Percentiles rank a stretch among this genome's conserved stretches.
These are phyloP conservation scores for Candida oleophila DNA, from an alignment of 805 yeast species.

Conservation along the genomic window DNA sequence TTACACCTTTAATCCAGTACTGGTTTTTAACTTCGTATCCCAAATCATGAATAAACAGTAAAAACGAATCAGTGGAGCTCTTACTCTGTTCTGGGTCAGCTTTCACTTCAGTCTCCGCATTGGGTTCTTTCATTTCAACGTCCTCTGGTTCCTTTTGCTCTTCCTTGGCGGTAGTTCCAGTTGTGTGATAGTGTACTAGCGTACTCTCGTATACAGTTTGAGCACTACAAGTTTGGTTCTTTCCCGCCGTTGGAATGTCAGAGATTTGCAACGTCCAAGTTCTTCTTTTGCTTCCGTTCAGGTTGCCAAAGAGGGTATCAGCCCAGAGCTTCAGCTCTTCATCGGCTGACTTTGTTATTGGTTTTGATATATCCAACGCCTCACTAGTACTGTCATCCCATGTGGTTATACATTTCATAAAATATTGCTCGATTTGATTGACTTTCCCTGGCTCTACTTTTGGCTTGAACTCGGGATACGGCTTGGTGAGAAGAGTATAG, in stretches of 20 bases:
- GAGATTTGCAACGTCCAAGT: conserved; percentile 64
- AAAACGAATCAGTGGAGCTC: conserved; percentile 33
- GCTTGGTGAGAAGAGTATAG: conserved; percentile 50
- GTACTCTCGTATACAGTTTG: conserved; percentile 66
- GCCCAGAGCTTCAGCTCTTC: conserved; percentile 20
- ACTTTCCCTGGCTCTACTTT: conserved; percentile 55
- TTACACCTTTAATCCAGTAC: conserved; percentile 59
- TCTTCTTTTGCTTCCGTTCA: conserved; percentile 18
- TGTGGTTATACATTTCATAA: conserved; percentile 47
- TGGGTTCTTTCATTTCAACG: conserved; percentile 6
- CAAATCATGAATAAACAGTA: conserved; percentile 52
- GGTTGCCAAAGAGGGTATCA: conserved; percentile 28
- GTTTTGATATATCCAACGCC: conserved; percentile 23
- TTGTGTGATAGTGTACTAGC: conserved; percentile 47
- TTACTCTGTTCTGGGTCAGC: conserved; percentile 4
- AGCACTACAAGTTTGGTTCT: conserved; percentile 57
- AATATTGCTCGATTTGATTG: conserved; percentile 56
- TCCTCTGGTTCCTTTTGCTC: conserved; percentile 12
- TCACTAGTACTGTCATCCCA: conserved; percentile 38
- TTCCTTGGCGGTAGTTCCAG: conserved; percentile 2
- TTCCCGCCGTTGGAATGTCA: conserved; percentile 78
- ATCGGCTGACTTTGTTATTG: conserved; percentile 19
- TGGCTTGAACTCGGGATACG: conserved; percentile 51
- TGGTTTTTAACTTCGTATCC: conserved; percentile 69
- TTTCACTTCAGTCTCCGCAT: conserved; percentile 1